Evolutionary conservation across 306 rosid genomes (phyloP).

Genomic region (Geum urbanum): DNA sequence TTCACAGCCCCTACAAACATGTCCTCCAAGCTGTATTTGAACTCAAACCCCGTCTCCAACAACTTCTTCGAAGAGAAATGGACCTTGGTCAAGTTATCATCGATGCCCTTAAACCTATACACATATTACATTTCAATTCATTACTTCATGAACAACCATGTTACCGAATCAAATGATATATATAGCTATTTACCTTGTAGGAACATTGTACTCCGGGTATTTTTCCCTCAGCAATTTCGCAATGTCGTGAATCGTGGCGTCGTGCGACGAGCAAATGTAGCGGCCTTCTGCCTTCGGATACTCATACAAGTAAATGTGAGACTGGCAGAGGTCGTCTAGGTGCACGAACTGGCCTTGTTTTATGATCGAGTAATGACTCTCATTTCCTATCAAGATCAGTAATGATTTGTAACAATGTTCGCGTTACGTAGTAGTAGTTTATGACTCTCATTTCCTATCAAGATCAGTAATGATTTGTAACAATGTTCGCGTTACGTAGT

Average conservation of each 20-base stretch:
- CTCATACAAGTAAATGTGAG: conserved; percentile 60
- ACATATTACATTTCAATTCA: neutral
- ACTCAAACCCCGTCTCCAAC: conserved; percentile 56
- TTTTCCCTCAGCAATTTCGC: conserved; percentile 47
- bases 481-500: neutral
- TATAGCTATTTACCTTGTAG: conserved; percentile 47
- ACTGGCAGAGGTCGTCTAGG: conserved; percentile 63
- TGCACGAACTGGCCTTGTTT: conserved; percentile 62
- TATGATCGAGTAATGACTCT: conserved; percentile 50
- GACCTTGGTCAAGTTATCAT: conserved; percentile 48
- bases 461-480: neutral
- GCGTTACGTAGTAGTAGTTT: neutral
- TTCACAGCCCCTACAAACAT: conserved; percentile 65
- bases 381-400: conserved; percentile 37
- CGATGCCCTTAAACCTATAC: conserved; percentile 52
- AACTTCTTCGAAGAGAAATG: conserved; percentile 60
- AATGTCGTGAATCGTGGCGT: conserved; percentile 57
- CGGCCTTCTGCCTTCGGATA: conserved; percentile 61
- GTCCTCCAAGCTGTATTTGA: conserved; percentile 59
- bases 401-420: neutral
- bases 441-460: conserved; percentile 49
- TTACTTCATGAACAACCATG: neutral
- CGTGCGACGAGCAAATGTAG: conserved; percentile 51
- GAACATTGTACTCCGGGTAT: conserved; percentile 49
- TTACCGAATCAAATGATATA: neutral